Evolutionary conservation across 2,329 filamentous ascomycete genomes (phyloP).

Genomic region (Penicillium sp.): DNA sequence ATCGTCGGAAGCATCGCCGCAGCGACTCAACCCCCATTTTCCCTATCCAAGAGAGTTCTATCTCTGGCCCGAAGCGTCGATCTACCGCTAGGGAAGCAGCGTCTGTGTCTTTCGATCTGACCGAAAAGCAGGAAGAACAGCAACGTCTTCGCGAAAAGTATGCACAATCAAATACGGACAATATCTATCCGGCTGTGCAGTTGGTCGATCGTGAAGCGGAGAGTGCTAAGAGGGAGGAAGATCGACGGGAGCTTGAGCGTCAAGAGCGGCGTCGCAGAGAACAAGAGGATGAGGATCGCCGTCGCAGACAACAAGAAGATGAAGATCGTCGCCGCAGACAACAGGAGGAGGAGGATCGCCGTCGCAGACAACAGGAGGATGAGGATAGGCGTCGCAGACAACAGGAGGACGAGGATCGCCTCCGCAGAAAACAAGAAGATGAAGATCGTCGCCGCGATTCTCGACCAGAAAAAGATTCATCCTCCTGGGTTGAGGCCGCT

Average conservation of each 20-base stretch:
- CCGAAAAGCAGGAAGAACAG: constrained; percentile 51
- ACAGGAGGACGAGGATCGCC: neutral
- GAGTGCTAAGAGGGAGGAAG: constrained; percentile 1
- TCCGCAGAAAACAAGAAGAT: neutral
- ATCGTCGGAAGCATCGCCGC: constrained; percentile 33
- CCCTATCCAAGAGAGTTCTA: constrained; percentile 30
- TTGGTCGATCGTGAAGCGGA: constrained; percentile 33
- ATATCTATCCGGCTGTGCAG: constrained; percentile 24
- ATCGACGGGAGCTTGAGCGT: constrained; percentile 5
- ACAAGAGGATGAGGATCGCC: neutral
- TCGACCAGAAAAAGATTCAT: constrained; percentile 29
- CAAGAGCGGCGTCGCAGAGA: constrained; percentile 19
- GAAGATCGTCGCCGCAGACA: neutral
- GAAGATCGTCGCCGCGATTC: neutral
- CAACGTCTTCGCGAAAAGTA: constrained; percentile 12
- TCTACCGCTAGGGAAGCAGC: constrained; percentile 40
- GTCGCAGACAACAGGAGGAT: constrained; percentile 7
- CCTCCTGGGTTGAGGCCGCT: constrained; percentile 39
- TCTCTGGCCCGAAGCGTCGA: constrained; percentile 32
- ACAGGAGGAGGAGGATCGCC: neutral
- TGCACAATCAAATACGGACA: constrained; percentile 8
- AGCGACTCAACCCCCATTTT: constrained; percentile 50
- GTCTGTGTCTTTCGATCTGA: constrained; percentile 59
- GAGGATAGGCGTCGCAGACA: neutral
- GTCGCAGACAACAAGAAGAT: neutral